These are phyloP conservation scores for Pleurotus platypus DNA, from an alignment of 768 basidiomycete species.

Conservation along the genomic window DNA sequence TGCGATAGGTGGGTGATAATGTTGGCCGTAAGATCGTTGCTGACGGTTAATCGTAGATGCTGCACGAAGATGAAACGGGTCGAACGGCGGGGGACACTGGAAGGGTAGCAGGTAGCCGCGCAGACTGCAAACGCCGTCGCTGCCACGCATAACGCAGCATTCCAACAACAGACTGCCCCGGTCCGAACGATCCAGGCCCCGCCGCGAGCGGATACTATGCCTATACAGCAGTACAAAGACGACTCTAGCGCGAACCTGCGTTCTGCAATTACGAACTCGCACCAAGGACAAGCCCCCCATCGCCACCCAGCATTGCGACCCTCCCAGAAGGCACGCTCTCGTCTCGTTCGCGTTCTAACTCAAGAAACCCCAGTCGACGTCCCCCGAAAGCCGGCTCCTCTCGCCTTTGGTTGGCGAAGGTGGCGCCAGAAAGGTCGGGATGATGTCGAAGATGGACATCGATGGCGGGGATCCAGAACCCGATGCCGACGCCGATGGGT, in stretches of 20 bases:
- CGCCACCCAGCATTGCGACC: constrained; percentile 12
- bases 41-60: constrained; percentile 38
- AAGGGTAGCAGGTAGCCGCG: constrained; percentile 28
- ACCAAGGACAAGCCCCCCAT: constrained; percentile 10
- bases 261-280: constrained; percentile 6
- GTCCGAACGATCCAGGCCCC: constrained; percentile 1
- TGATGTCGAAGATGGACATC: too few relatives aligned
- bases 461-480: too few relatives aligned
- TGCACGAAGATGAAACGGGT: constrained; percentile 87
- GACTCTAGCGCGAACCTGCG: not conserved
- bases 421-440: too few relatives aligned
- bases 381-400: too few relatives aligned
- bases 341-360: constrained; percentile 17
- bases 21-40: not conserved
- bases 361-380: constrained; percentile 13
- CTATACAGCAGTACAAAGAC: not conserved
- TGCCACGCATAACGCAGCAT: constrained; percentile 9
- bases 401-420: too few relatives aligned
- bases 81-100: constrained; percentile 67
- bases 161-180: constrained; percentile 4
- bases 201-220: not conserved
- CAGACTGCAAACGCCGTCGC: constrained; percentile 12
- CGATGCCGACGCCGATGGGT: constrained; percentile 13
- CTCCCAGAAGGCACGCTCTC: constrained; percentile 2
- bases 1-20: constrained; percentile 59